Base-by-base conservation (phyloP, 2,329 filamentous ascomycete genomes). In the Exophiala dermatitidis region DNA sequence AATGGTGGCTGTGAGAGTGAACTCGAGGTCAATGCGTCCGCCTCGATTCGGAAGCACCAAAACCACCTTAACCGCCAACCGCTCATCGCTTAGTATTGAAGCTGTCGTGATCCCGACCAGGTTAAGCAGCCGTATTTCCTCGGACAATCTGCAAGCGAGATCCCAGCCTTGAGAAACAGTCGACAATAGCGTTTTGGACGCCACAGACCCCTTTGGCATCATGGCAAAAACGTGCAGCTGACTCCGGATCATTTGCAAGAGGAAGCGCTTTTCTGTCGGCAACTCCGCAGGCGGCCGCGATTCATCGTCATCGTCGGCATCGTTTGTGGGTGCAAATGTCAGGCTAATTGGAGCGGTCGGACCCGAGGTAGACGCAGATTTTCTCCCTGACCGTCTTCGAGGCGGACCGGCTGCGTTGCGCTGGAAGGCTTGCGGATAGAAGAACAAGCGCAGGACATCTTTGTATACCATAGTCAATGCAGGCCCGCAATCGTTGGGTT, bases 121-220 rank as follows among this genome's bases (percentile, higher is more conserved):
- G 56, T 68, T 69, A 9, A 75, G 67, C 60, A 72, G 67, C 45
- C 69, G 70, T 36, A 72, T 66, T 57, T 75, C 73, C 52, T 73
- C 68, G 47, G 72, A 69, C 5, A 74, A 62, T 3, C 62, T 66
- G 42, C 65, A 63, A 2, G 68, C 66, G 38, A 68, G 64, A 56
- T 71, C 65, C 73, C 73, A 75, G n/a, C 70, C 70, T 41, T 65
- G 57, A 5, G 71, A 70, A 12, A 75, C 64, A 47, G 71, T 70
- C 28, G 53, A 60, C n/a, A 75, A 64, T 26, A 75, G 62, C 28
- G 69, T 62, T 49, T 68, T 72, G 0, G 71, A 64, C 4, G 67
- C 54, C 10, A 67, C 60, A 3, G 64, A 65, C 33, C 68, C 63
- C 53, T 69, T 71, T 7, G 65, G 59, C 47, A 72, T 67, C 10